Base-by-base conservation (phyloP, 768 basidiomycete genomes). In the Plicaturopsis crispa region DNA sequence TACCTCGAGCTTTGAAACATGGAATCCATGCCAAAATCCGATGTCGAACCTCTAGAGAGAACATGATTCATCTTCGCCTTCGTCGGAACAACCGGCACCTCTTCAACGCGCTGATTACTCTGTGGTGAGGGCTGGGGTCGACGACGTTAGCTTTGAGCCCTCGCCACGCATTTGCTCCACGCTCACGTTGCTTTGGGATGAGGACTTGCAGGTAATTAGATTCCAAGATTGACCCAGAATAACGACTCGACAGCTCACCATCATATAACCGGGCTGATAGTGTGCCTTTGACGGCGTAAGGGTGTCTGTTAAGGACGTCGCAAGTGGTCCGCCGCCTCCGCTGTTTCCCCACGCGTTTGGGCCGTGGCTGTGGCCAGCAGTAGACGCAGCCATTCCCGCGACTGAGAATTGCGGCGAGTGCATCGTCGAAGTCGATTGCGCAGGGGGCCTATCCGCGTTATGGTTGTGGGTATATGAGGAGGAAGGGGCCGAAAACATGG, bases 11-110 rank as follows among this genome's bases (percentile, higher is more conserved):
- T 84, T 55, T 85, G 76, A 47, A 88, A 87, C 85, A 88, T 85
- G 16, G 85, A 85, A 44, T 85, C 84, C 63, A 83, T 77, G 2
- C 86, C 86, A 60, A 86, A 87, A 43, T 85, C 82, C 13, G 78
- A 71, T 2, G 78, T 67, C 16, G 77, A 66, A 10, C 77, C 73
- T 39, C 80, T 70, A 14, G 80, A 69, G 13, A 85, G 64, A 5
- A 72, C 72, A 41, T 79, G 72, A 53, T 80, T 87, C 63, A 86
- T 70, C 53, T 88, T 85, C 17, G 84, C 85, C 53, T 88, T 88
- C 1, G 84, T 86, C 43, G 73, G 78, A 12, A 89, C 78, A 10
- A 84, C 66, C 3, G 85, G 84, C 31, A 75, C 68, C 42, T 89
- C 85, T 43, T 87, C 84, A 11, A 72, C 66, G 20, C 82, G 73